Evolutionary conservation across 305 asterid species (phyloP).

Genomic region (Fraxinus velutina): DNA sequence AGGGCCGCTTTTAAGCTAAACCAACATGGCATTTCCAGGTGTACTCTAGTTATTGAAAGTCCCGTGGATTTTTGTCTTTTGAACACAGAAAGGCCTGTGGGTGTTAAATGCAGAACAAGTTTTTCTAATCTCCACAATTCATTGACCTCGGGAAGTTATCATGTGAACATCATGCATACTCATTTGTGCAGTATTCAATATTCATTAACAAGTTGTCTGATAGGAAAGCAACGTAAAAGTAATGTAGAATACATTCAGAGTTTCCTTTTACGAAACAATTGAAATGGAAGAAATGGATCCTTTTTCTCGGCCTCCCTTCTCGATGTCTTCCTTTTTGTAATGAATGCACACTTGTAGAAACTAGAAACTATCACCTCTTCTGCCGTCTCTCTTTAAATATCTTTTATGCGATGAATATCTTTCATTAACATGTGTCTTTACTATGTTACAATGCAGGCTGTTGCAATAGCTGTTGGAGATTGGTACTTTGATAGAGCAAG

Average conservation of each 20-base stretch:
- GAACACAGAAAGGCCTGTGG: not conserved
- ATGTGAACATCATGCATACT: not conserved
- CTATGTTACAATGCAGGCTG: conserved; percentile 51
- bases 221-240: not conserved
- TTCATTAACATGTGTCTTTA: conserved; percentile 28
- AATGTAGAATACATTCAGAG: not conserved
- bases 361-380: not conserved
- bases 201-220: not conserved
- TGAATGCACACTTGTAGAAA: not conserved
- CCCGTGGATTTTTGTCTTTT: not conserved
- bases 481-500: conserved; percentile 69
- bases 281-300: not conserved
- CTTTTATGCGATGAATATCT: not conserved
- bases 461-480: conserved; percentile 82
- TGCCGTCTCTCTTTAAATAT: conserved; percentile 30
- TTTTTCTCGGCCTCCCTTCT: not conserved
- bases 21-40: not conserved
- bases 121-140: not conserved
- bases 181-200: not conserved
- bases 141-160: not conserved
- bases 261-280: not conserved
- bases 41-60: not conserved
- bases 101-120: not conserved
- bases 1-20: not conserved
- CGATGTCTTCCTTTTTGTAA: not conserved